Conservation (phyloP, 2,329 filamentous ascomycete species). For the Didymella sp. region DNA sequence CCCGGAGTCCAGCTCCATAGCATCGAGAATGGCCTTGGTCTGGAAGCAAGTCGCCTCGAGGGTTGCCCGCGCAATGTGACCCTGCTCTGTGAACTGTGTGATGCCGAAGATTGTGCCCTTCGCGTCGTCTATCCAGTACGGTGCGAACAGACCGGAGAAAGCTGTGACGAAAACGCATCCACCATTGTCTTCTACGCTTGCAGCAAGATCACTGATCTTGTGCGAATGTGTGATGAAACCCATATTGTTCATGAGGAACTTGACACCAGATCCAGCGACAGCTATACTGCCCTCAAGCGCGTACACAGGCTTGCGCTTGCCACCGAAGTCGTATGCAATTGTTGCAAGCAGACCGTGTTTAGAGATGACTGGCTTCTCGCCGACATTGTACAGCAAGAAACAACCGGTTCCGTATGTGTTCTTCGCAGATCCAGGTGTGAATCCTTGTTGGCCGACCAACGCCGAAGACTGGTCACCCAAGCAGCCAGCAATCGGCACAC, state of each 20-base stretch:
- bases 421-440: slow-evolving; percentile 81
- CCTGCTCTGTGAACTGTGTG: slow-evolving; percentile 82
- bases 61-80: slow-evolving; percentile 87
- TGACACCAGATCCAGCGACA: slow-evolving; percentile 80
- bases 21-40: slow-evolving; percentile 87
- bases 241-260: slow-evolving; percentile 70
- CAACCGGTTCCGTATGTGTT: slow-evolving; percentile 92
- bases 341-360: slow-evolving; percentile 84
- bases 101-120: slow-evolving; percentile 85
- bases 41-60: slow-evolving; percentile 93
- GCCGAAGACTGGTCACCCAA: slow-evolving; percentile 87
- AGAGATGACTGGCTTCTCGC: slow-evolving; percentile 83
- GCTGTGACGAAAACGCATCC: slow-evolving; percentile 87
- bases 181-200: slow-evolving; percentile 74
- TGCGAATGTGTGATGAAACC: slow-evolving; percentile 67
- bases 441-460: slow-evolving; percentile 84
- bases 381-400: slow-evolving; percentile 89
- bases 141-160: slow-evolving; percentile 88
- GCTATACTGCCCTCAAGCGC: slow-evolving; percentile 85
- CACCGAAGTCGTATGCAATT: slow-evolving; percentile 83
- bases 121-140: slow-evolving; percentile 94
- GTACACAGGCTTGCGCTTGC: slow-evolving; percentile 71
- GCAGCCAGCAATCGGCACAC: slow-evolving; percentile 79
- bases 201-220: slow-evolving; percentile 70
- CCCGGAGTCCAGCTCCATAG: slow-evolving; percentile 86